A percentile compares a stretch with the other conserved stretches of the same genome.
Evolutionary conservation across 805 yeast genomes (phyloP).

Genomic region (Metschnikowia shivogae): DNA sequence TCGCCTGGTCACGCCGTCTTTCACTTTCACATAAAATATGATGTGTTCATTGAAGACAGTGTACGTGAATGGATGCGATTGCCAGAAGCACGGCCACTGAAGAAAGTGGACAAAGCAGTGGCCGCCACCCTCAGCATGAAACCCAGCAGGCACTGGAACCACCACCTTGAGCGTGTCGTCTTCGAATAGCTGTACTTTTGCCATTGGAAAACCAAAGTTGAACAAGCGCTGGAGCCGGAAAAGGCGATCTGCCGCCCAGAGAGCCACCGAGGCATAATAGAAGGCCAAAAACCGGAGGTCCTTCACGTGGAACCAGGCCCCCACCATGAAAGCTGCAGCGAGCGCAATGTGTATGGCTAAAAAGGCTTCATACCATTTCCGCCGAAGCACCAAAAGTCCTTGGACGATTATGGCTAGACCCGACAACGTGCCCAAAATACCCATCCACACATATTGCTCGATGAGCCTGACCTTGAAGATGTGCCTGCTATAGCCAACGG

Average conservation of each 20-base stretch:
- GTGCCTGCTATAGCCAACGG: conserved; percentile 12
- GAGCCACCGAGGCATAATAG: conserved; percentile 14
- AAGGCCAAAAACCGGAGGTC: conserved; percentile 23
- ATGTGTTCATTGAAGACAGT: conserved; percentile 17
- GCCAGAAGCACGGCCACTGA: conserved; percentile 48
- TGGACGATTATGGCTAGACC: conserved; percentile 45
- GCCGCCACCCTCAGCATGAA: conserved; percentile 59
- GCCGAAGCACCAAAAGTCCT: conserved; percentile 42
- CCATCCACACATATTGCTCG: conserved; percentile 25
- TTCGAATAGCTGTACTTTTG: conserved; percentile 39
- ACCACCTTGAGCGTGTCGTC: conserved; percentile 47
- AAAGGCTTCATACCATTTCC: conserved; percentile 44
- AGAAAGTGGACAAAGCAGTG: conserved; percentile 56
- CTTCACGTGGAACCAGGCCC: conserved; percentile 46
- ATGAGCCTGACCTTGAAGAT: conserved; percentile 1
- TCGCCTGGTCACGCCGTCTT: conserved; percentile 29
- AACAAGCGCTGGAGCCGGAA: conserved; percentile 52
- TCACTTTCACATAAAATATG: conserved; percentile 30
- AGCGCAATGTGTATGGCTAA: conserved; percentile 29
- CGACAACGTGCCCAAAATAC: conserved; percentile 40
- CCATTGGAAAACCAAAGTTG: conserved; percentile 57
- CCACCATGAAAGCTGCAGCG: conserved; percentile 42
- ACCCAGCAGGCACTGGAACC: conserved; percentile 48
- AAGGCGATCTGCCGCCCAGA: conserved; percentile 33
- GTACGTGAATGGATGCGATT: conserved; percentile 65